Conservation (phyloP, 805 yeast genomes). For the Clavispora carvajalis region DNA sequence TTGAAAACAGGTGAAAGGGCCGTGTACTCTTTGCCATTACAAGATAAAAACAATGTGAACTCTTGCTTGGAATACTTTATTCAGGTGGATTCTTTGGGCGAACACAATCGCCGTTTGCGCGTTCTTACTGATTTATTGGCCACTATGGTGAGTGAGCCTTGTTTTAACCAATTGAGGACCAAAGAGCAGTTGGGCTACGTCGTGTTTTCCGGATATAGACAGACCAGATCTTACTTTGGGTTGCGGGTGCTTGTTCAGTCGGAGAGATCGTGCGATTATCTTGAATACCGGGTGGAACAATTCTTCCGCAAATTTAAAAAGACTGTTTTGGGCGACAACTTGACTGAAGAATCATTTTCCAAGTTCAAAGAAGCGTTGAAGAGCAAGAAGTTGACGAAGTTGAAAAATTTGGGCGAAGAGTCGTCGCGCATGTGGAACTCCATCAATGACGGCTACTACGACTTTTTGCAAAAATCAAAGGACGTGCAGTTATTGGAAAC, state of each 20-base stretch:
- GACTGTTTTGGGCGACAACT: slow-evolving; percentile 33
- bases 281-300: slow-evolving; percentile 70
- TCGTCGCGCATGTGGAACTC: slow-evolving; percentile 56
- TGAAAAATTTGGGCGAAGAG: slow-evolving; percentile 79
- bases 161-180: slow-evolving; percentile 84
- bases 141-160: slow-evolving; percentile 78
- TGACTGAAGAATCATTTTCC: slow-evolving; percentile 61
- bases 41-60: slow-evolving; percentile 70
- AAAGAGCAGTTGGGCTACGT: slow-evolving; percentile 94
- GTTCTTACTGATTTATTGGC: slow-evolving; percentile 60
- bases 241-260: slow-evolving; percentile 76
- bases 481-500: slow-evolving; percentile 53
- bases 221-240: slow-evolving; percentile 68
- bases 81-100: slow-evolving; percentile 48
- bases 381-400: slow-evolving; percentile 60
- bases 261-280: slow-evolving; percentile 67
- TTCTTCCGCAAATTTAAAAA: slow-evolving; percentile 49
- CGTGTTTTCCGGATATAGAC: slow-evolving; percentile 72
- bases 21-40: slow-evolving; percentile 46
- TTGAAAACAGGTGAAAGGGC: slow-evolving; percentile 35
- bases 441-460: slow-evolving; percentile 73
- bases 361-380: slow-evolving; percentile 67
- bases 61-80: slow-evolving; percentile 77
- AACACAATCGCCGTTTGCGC: slow-evolving; percentile 24
- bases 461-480: slow-evolving; percentile 54